phyloP scores from a whole-genome alignment of 257 asterid species.

The Perilla frutescens region DNA sequence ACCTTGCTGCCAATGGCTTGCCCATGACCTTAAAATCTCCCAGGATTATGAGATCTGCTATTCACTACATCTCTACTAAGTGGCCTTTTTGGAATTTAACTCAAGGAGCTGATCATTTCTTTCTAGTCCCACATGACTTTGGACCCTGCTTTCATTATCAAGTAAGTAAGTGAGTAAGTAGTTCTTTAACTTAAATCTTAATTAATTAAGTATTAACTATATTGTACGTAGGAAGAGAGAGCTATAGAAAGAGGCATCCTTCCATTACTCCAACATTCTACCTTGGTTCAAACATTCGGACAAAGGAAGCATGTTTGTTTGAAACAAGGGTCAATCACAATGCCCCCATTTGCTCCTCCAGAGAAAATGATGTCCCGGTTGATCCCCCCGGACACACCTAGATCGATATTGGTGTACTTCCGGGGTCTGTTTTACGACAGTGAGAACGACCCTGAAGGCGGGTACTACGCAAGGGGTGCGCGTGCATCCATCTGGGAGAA shows the following conservation, averaged over 20 bases:
- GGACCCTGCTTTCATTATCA: constrained; percentile 83
- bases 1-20: constrained; percentile 76
- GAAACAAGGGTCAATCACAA: constrained; percentile 62
- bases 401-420: constrained; percentile 77
- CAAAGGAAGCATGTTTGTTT: constrained; percentile 66
- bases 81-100: constrained; percentile 81
- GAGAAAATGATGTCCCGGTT: constrained; percentile 73
- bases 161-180: too few relatives aligned
- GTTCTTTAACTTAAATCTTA: too few relatives aligned
- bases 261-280: constrained; percentile 58
- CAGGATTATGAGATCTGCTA: constrained; percentile 72
- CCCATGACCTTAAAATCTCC: constrained; percentile 74
- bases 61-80: constrained; percentile 62
- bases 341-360: constrained; percentile 85
- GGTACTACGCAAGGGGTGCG: constrained; percentile 81
- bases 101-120: constrained; percentile 79
- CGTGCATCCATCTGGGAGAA: constrained; percentile 83
- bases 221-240: constrained; percentile 66
- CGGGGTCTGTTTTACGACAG: constrained; percentile 71
- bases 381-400: constrained; percentile 68
- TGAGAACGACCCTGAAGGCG: constrained; percentile 75
- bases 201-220: too few relatives aligned
- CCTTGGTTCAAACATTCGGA: constrained; percentile 53
- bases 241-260: constrained; percentile 77
- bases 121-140: constrained; percentile 73